Evolutionary conservation across 257 asterid genomes (phyloP).

Genomic region (Fraxinus excelsior): DNA sequence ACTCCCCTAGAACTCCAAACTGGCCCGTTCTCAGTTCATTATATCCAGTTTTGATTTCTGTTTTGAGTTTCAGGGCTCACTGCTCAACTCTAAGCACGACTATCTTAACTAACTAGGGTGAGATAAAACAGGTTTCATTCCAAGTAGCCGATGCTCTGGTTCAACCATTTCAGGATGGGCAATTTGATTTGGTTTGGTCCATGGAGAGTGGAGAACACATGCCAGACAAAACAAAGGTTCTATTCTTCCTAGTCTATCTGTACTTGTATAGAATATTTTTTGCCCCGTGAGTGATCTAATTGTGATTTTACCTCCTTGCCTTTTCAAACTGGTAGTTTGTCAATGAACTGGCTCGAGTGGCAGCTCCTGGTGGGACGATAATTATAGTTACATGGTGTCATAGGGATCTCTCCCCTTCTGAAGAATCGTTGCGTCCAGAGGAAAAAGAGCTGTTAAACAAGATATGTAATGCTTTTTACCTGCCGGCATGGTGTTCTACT

Average conservation of each 20-base stretch:
- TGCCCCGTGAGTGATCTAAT: neutral
- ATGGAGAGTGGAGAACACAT: slow-evolving; percentile 99
- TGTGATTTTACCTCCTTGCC: neutral
- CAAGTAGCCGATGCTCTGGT: slow-evolving; percentile 95
- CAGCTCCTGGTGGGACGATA: slow-evolving; percentile 91
- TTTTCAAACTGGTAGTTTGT: slow-evolving; percentile 58
- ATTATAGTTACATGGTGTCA: slow-evolving; percentile 98
- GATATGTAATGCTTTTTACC: slow-evolving; percentile 76
- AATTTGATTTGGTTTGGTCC: slow-evolving; percentile 93
- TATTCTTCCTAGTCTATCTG: neutral
- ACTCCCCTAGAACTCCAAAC: neutral
- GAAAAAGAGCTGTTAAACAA: slow-evolving; percentile 64
- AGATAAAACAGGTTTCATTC: slow-evolving; percentile 63
- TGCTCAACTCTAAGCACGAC: neutral
- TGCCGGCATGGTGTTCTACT: slow-evolving; percentile 93
- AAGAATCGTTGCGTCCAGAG: slow-evolving; percentile 58
- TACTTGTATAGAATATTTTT: neutral
- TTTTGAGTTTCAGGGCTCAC: neutral
- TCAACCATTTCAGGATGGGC: slow-evolving; percentile 89
- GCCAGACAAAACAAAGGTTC: slow-evolving; percentile 93
- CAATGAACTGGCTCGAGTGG: slow-evolving; percentile 85
- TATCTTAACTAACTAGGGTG: neutral
- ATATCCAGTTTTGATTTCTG: neutral
- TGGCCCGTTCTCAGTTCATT: neutral
- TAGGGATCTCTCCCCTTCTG: slow-evolving; percentile 78